These are phyloP conservation scores for Pyrus bretschneideri DNA, from an alignment of 306 rosid genomes.

Conservation along the genomic window DNA sequence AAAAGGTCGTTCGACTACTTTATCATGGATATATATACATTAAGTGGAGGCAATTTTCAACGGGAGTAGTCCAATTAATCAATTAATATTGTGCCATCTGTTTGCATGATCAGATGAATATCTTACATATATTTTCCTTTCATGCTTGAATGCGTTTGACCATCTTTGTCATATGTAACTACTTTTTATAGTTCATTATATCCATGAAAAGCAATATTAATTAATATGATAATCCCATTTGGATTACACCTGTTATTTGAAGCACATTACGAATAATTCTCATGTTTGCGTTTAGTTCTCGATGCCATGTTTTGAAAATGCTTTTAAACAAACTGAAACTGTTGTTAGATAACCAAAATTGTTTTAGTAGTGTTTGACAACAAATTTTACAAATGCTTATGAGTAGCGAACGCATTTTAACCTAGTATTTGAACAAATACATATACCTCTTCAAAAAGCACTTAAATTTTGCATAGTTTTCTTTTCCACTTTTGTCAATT, in stretches of 20 bases:
- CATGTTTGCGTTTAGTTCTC: background rate
- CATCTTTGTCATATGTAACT: slow-evolving; percentile 1
- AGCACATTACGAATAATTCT: background rate
- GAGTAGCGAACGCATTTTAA: background rate
- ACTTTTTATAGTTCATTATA: background rate
- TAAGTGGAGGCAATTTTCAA: background rate
- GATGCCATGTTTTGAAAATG: too few species aligned
- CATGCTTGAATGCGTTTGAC: background rate
- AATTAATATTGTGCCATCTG: background rate
- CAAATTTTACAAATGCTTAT: too few species aligned
- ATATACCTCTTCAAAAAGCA: background rate
- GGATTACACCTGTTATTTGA: background rate
- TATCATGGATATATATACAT: background rate
- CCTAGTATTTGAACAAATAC: too few species aligned
- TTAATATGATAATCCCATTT: background rate
- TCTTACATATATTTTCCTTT: background rate
- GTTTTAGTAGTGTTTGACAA: background rate
- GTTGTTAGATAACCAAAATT: background rate
- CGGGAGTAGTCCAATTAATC: background rate
- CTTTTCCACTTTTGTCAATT: background rate
- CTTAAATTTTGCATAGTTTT: too few species aligned
- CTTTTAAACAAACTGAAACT: background rate
- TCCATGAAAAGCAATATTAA: background rate
- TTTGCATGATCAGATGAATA: background rate
- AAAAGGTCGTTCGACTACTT: background rate